phyloP scores from a whole-genome alignment of 768 basidiomycete genomes.

The Guyanaporus albipodus region DNA sequence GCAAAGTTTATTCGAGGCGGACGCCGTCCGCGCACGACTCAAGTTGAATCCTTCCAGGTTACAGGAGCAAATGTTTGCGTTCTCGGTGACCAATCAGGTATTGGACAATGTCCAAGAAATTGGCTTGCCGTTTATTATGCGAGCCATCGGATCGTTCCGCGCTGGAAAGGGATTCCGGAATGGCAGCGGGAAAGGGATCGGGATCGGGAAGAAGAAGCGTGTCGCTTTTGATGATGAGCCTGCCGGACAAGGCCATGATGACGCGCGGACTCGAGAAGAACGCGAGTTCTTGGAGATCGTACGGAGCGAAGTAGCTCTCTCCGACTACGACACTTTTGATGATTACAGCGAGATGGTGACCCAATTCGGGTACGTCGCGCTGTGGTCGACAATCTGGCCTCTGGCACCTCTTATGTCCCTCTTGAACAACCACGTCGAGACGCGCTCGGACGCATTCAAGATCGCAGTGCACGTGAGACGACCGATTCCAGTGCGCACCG shows the following conservation, averaged over 20 bases:
- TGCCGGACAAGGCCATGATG: conserved; percentile 25
- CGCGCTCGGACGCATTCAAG: conserved; percentile 94
- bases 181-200: conserved; percentile 18
- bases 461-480: conserved; percentile 80
- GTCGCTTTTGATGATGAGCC: conserved; percentile 69
- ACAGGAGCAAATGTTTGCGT: conserved; percentile 91
- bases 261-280: conserved; percentile 52
- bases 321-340: conserved; percentile 74
- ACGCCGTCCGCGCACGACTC: conserved; percentile 44
- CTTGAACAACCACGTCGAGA: conserved; percentile 89
- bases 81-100: conserved; percentile 84
- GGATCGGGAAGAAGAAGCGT: conserved; percentile 50
- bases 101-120: conserved; percentile 76
- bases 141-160: conserved; percentile 51
- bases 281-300: conserved; percentile 76
- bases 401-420: conserved; percentile 86
- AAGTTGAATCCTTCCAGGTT: conserved; percentile 69
- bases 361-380: conserved; percentile 87
- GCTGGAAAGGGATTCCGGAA: conserved; percentile 38
- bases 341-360: conserved; percentile 98
- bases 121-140: conserved; percentile 72
- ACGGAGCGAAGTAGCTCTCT: conserved; percentile 69
- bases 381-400: conserved; percentile 96
- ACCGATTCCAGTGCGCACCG: conserved; percentile 82
- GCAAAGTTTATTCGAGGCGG: conserved; percentile 46